A percentile compares a stretch with the other conserved stretches of the same genome.
phyloP scores from a whole-genome alignment of 257 asterid species.

The Nicotiana tabacum region DNA sequence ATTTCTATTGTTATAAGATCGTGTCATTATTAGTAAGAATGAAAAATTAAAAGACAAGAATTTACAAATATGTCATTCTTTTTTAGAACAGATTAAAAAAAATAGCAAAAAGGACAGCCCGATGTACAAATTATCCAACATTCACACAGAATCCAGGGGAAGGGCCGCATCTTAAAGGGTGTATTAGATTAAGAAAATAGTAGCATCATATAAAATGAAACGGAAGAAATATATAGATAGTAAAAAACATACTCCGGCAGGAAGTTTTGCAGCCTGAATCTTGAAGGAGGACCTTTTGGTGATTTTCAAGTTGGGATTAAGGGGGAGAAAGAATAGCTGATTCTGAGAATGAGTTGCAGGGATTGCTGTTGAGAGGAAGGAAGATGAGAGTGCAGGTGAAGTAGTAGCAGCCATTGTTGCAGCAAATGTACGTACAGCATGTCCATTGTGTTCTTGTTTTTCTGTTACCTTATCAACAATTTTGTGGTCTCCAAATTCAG shows the following conservation, averaged over 20 bases:
- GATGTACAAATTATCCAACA: too few relatives aligned
- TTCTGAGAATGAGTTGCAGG: conserved; percentile 9
- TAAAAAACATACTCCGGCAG: conserved; percentile 51
- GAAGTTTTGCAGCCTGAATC: conserved; percentile 72
- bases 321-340: conserved; percentile 13
- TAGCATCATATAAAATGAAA: neutral
- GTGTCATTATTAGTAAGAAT: too few relatives aligned
- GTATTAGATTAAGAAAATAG: too few relatives aligned
- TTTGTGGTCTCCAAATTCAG: neutral
- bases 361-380: conserved; percentile 35
- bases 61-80: too few relatives aligned
- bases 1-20: too few relatives aligned
- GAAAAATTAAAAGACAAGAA: too few relatives aligned
- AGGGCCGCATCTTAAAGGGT: too few relatives aligned
- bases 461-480: neutral
- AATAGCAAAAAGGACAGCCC: too few relatives aligned
- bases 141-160: too few relatives aligned
- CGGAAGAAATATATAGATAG: neutral
- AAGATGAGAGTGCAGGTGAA: conserved; percentile 34
- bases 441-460: neutral
- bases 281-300: conserved; percentile 32
- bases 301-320: neutral
- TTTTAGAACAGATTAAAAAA: neutral
- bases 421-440: neutral
- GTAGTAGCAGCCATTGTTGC: conserved; percentile 21